phyloP scores from a whole-genome alignment of 2,329 filamentous ascomycete species.

The Diaporthe destruens region DNA sequence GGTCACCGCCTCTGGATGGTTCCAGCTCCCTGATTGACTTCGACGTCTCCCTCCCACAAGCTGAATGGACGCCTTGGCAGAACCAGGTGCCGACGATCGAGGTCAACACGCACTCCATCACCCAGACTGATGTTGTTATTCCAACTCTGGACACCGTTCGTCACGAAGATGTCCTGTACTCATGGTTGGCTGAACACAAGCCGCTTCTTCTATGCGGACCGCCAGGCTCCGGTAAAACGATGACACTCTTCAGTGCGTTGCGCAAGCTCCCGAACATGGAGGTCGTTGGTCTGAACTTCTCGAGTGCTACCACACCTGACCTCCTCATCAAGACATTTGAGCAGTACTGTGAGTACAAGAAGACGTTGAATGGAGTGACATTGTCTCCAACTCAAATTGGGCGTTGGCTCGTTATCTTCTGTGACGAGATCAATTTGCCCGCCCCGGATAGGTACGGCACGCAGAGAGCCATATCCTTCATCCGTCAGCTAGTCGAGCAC shows the following conservation, averaged over 20 bases:
- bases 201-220: constrained; percentile 95
- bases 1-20: constrained; percentile 83
- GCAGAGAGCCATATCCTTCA: constrained; percentile 95
- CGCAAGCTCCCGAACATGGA: constrained; percentile 99
- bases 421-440: constrained; percentile 98
- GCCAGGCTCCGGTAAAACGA: constrained; percentile 98
- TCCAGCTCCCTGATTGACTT: constrained; percentile 93
- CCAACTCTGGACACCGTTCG: constrained; percentile 97
- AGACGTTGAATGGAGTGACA: constrained; percentile 95
- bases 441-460: constrained; percentile 98
- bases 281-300: constrained; percentile 98
- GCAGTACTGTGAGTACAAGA: constrained; percentile 99
- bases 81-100: constrained; percentile 94
- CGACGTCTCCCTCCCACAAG: constrained; percentile 87
- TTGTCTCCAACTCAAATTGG: constrained; percentile 97
- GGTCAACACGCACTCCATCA: constrained; percentile 98
- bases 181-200: constrained; percentile 99
- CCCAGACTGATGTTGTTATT: constrained; percentile 98
- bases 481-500: constrained; percentile 97
- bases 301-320: constrained; percentile 97
- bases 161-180: constrained; percentile 99
- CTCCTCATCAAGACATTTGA: constrained; percentile 99
- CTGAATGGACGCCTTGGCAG: constrained; percentile 94
- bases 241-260: constrained; percentile 98
- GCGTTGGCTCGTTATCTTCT: constrained; percentile 98